These are phyloP conservation scores for Populus hybrid DNA, from an alignment of 441 rosid genomes.

Conservation along the genomic window DNA sequence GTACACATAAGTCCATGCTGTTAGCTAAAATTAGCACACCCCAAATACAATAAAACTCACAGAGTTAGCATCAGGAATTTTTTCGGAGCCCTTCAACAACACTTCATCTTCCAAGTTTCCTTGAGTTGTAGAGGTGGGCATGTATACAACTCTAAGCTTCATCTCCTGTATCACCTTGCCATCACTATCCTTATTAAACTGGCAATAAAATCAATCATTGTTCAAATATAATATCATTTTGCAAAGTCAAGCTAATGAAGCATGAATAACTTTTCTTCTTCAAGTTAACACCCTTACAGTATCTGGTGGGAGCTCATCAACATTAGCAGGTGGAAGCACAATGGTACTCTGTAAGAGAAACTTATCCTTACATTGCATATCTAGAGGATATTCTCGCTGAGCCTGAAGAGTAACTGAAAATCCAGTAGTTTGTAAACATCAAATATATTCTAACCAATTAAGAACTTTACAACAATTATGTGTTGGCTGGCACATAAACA, in stretches of 20 bases:
- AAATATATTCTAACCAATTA: neutral
- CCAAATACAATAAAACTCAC: conserved; percentile 41
- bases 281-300: conserved; percentile 47
- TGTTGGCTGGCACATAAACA: conserved; percentile 9
- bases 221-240: conserved; percentile 2
- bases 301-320: conserved; percentile 83
- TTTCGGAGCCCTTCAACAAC: conserved; percentile 37
- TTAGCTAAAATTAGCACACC: neutral
- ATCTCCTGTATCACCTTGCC: conserved; percentile 72
- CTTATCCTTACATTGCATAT: conserved; percentile 96
- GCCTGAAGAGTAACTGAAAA: conserved; percentile 88
- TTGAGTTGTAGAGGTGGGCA: conserved; percentile 48
- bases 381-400: conserved; percentile 72
- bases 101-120: conserved; percentile 55
- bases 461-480: neutral
- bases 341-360: conserved; percentile 88
- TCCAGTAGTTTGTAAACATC: conserved; percentile 7
- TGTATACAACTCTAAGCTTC: conserved; percentile 83
- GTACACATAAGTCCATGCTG: neutral
- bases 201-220: conserved; percentile 19
- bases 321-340: conserved; percentile 73
- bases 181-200: conserved; percentile 78
- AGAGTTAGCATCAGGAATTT: conserved; percentile 50
- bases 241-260: conserved; percentile 8
- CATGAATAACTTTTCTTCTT: neutral